phyloP scores from a whole-genome alignment of 129 eudicot genomes.

The Saussurea involucrata region DNA sequence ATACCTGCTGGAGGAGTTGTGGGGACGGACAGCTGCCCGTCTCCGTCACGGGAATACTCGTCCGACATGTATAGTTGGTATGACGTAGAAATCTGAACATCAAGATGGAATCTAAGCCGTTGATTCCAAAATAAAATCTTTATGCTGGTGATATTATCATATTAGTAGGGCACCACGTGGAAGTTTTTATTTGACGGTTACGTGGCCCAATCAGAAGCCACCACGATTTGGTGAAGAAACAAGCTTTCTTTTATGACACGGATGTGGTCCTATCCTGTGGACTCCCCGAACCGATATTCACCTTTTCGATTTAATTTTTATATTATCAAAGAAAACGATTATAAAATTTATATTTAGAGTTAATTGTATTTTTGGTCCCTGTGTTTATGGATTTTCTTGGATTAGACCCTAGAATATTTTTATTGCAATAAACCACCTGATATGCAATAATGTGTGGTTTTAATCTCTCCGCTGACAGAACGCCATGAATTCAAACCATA shows the following conservation, averaged over 20 bases:
- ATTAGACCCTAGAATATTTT: background rate
- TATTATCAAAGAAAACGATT: background rate
- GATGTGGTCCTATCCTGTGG: constrained; percentile 49
- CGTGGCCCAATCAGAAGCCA: constrained; percentile 58
- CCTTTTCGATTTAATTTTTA: background rate
- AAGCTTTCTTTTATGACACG: constrained; percentile 49
- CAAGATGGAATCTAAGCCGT: constrained; percentile 44
- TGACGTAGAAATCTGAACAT: constrained; percentile 52
- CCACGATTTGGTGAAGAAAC: constrained; percentile 23
- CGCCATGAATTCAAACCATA: too few relatives aligned
- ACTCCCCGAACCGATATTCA: constrained; percentile 34
- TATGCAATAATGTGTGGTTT: background rate
- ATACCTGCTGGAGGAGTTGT: constrained; percentile 39
- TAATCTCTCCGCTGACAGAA: background rate
- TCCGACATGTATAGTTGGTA: constrained; percentile 65
- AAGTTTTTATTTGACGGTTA: background rate
- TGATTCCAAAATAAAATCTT: constrained; percentile 8
- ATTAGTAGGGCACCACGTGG: constrained; percentile 44
- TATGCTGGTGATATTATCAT: background rate
- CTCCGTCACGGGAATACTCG: constrained; percentile 64
- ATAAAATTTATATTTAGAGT: background rate
- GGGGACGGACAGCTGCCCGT: constrained; percentile 68
- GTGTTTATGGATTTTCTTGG: background rate
- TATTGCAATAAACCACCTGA: background rate
- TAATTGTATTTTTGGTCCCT: background rate